phyloP scores from a whole-genome alignment of 805 yeast species.

The Spathaspora girioi region DNA sequence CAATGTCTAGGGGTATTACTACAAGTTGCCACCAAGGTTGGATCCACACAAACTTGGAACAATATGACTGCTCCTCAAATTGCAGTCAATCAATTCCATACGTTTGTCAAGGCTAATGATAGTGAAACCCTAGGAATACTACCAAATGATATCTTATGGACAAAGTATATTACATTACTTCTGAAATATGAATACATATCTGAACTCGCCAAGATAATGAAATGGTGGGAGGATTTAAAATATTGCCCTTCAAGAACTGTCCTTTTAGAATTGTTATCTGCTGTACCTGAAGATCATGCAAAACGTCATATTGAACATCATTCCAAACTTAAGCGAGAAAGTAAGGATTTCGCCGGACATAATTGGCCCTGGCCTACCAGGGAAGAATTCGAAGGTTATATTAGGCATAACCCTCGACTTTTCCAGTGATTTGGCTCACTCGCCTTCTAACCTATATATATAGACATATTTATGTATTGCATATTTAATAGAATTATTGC shows the following conservation, averaged over 20 bases:
- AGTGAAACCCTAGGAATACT: conserved; percentile 15
- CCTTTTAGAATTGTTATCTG: conserved; percentile 35
- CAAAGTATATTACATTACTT: conserved; percentile 48
- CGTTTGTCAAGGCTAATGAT: conserved; percentile 1
- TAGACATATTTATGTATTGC: background rate
- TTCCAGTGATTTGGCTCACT: too few species aligned
- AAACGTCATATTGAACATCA: conserved; percentile 36
- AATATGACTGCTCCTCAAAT: conserved; percentile 55
- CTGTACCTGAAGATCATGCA: conserved; percentile 35
- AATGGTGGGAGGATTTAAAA: conserved; percentile 51
- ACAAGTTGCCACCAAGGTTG: conserved; percentile 37
- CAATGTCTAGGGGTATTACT: conserved; percentile 42
- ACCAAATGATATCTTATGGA: conserved; percentile 50
- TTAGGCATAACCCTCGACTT: background rate
- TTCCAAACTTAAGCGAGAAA: conserved; percentile 16
- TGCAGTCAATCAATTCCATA: conserved; percentile 55
- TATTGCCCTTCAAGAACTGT: conserved; percentile 40
- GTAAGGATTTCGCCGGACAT: conserved; percentile 5
- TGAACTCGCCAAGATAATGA: conserved; percentile 48
- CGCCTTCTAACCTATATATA: background rate
- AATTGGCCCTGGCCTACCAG: conserved; percentile 36
- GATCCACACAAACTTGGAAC: conserved; percentile 37
- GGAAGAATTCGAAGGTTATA: conserved; percentile 14
- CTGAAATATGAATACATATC: conserved; percentile 43
- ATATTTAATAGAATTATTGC: background rate